Conservation (phyloP, 208 protist genomes). For the Wallacemonas sp. region DNA sequence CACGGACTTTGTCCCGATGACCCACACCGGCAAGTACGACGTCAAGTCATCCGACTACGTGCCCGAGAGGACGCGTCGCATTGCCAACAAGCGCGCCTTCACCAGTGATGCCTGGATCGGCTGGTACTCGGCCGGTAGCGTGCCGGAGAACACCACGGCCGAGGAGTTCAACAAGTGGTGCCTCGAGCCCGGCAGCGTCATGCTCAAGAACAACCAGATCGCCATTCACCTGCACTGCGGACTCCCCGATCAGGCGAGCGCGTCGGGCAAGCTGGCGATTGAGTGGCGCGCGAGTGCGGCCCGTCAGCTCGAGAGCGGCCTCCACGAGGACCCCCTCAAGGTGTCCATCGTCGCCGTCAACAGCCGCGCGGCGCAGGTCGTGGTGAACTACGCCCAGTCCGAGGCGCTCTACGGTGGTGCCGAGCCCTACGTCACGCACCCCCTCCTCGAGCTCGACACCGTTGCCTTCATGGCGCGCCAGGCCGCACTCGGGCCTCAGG, state of each 20-base stretch:
- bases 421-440: conserved; percentile 37
- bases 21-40: conserved; percentile 33
- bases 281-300: conserved; percentile 37
- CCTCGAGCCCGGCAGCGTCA: conserved; percentile 42
- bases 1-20: conserved; percentile 75
- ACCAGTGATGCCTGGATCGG: conserved; percentile 52
- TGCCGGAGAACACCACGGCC: conserved; percentile 19
- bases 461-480: conserved; percentile 47
- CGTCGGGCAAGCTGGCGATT: conserved; percentile 20
- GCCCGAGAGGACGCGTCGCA: conserved; percentile 39
- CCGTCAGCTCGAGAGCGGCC: background rate
- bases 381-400: conserved; percentile 56
- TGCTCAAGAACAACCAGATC: conserved; percentile 24
- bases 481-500: conserved; percentile 21
- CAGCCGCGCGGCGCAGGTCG: conserved; percentile 57
- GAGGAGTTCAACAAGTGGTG: conserved; percentile 59
- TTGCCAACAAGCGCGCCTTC: conserved; percentile 51
- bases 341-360: conserved; percentile 22
- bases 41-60: conserved; percentile 32
- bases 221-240: conserved; percentile 62
- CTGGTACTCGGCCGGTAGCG: conserved; percentile 72
- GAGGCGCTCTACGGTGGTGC: conserved; percentile 55
- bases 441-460: conserved; percentile 71
- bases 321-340: conserved; percentile 6
- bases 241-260: conserved; percentile 21